Base-by-base conservation (phyloP, 441 rosid genomes). In the Populus hybrid region DNA sequence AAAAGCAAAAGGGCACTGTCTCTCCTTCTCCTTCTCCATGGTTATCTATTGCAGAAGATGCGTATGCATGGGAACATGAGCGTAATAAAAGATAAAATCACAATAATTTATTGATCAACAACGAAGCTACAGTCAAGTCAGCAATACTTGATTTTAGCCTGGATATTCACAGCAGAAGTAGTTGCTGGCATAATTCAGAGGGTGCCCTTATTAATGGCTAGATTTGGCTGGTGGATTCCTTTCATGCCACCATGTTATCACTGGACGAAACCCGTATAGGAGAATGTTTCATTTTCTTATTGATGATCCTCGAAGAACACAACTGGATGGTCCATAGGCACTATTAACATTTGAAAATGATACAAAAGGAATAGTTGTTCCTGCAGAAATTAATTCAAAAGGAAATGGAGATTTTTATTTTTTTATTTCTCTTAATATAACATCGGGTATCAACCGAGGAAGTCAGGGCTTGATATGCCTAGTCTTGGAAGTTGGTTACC, bases 271-370 rank as follows among this genome's bases (percentile, higher is more conserved):
- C 57, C 57, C 57, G 26, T 35, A 72, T 14, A 32, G 70, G 79
- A 77, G 87, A 87, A 85, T 87, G 85, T 85, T 86, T 85, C 90
- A 82, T 82, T 88, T 78, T 88, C 89, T 79, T 78, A 81, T 82
- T 83, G 81, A 85, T 84, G 81, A 72, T 77, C 74, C 59, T 77
- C 63, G 78, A 84, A 76, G 86, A 82, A 82, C 76, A 76, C 91
- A 85, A 82, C 87, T 84, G 84, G 82, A 79, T 83, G 88, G 87
- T 83, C 84, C 89, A 81, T 12, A 71, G 78, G 3, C 12, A 26
- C 76, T 70, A 64, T 74, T 30, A 65, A 61, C 34, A 78, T 74
- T 75, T 75, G 84, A 86, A 77, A 81, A 77, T 73, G 78, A 83
- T 78, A 76, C 32, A 30, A 21, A 67, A 81, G 67, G 75, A 85